Evolutionary conservation across 163 green algal species (phyloP).

Genomic region (Volvox carteri): DNA sequence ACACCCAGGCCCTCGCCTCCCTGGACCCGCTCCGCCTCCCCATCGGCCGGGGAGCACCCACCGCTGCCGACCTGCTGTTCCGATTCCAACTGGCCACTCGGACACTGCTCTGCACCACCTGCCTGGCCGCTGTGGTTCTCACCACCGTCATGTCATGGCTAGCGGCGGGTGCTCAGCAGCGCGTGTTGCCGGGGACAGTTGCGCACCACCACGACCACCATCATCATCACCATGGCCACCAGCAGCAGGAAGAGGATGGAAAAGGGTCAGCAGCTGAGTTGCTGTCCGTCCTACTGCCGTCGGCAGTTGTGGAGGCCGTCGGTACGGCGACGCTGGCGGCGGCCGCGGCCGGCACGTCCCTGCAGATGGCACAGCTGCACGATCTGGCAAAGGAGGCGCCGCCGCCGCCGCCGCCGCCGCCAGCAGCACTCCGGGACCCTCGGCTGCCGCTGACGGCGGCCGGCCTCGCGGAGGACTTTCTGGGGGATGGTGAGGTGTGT

Average conservation of each 20-base stretch:
- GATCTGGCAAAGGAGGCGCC: background rate
- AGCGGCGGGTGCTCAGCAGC: background rate
- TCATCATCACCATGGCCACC: background rate
- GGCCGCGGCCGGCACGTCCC: background rate
- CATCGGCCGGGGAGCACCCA: background rate
- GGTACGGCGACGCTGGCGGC: conserved; percentile 5
- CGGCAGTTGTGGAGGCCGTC: conserved; percentile 6
- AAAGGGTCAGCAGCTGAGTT: background rate
- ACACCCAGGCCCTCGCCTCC: background rate
- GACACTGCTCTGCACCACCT: conserved; percentile 20
- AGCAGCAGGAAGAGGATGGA: background rate
- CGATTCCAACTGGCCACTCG: conserved; percentile 26
- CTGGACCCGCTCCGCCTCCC: background rate
- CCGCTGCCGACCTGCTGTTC: background rate
- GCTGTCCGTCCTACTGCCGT: background rate
- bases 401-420: background rate
- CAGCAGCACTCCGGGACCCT: background rate
- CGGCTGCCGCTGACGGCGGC: background rate
- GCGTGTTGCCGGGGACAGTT: background rate
- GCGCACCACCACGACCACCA: too few species aligned
- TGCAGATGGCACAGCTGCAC: background rate
- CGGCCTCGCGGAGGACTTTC: background rate
- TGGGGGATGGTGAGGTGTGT: conserved; percentile 37
- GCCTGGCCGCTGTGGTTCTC: background rate
- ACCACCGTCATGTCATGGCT: background rate